Conservation (phyloP, 192 early-diverging fungal genomes). For the Backusella tuberculispora region DNA sequence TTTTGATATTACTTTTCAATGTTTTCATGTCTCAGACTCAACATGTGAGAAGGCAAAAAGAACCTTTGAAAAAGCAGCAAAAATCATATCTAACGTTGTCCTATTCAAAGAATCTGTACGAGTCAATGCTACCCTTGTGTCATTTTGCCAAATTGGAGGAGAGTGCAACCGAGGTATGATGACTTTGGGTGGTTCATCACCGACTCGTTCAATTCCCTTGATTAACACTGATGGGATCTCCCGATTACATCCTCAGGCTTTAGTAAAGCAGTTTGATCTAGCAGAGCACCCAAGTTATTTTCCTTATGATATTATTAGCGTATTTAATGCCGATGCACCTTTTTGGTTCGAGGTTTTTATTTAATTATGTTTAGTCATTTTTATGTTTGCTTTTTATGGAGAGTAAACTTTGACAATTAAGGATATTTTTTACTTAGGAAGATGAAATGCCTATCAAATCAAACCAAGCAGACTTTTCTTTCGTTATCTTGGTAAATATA, state of each 20-base stretch:
- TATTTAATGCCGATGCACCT: conserved; percentile 42
- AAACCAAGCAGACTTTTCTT: conserved; percentile 45
- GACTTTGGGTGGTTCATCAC: conserved; percentile 37
- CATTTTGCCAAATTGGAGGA: conserved; percentile 34
- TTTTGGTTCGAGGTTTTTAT: conserved; percentile 40
- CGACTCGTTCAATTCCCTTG: conserved; percentile 33
- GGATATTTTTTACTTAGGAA: conserved; percentile 8
- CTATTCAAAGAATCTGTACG: conserved; percentile 25
- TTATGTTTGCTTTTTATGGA: not conserved
- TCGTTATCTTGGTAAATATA: conserved; percentile 37
- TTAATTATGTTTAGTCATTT: too few relatives aligned
- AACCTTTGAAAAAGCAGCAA: conserved; percentile 33
- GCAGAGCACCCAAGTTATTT: conserved; percentile 12
- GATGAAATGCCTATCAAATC: conserved; percentile 23
- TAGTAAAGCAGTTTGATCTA: conserved; percentile 40
- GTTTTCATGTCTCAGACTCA: not conserved
- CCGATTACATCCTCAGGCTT: conserved; percentile 42
- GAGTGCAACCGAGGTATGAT: conserved; percentile 16
- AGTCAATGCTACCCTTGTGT: conserved; percentile 45
- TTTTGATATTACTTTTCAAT: conserved; percentile 26
- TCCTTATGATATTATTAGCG: conserved; percentile 40
- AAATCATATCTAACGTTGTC: conserved; percentile 32
- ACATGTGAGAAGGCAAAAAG: conserved; percentile 35
- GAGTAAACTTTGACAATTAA: not conserved
- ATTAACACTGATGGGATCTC: conserved; percentile 32